Conservation (phyloP, 164 flowering plant species). For the Vitis vinifera region DNA sequence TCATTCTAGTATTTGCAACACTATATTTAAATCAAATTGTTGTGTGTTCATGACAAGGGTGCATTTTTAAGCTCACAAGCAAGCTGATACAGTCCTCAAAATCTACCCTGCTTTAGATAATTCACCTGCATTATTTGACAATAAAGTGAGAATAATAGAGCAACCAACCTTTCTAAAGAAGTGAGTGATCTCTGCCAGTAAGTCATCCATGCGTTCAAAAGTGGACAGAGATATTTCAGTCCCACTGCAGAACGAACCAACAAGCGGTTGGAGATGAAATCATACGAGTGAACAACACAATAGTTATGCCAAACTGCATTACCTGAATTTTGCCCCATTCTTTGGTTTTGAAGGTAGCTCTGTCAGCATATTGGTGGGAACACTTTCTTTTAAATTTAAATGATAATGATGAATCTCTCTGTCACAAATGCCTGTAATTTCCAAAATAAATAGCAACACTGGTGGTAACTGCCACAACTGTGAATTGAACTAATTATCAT, state of each 20-base stretch:
- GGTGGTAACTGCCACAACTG: background rate
- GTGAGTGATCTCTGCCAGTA: conserved; percentile 33
- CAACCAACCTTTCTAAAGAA: conserved; percentile 54
- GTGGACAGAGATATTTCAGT: conserved; percentile 57
- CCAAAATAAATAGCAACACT: background rate
- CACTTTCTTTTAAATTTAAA: conserved; percentile 46
- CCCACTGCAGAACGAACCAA: conserved; percentile 46
- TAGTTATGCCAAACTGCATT: conserved; percentile 11
- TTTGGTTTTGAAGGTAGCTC: conserved; percentile 55
- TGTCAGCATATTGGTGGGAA: conserved; percentile 41
- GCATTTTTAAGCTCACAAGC: background rate
- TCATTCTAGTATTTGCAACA: background rate
- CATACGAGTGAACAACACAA: background rate
- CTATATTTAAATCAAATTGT: no score
- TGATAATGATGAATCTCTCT: conserved; percentile 49
- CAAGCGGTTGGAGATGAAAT: conserved; percentile 2
- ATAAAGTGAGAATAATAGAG: background rate
- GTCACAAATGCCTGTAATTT: conserved; percentile 49
- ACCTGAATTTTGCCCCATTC: conserved; percentile 67
- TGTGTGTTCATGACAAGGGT: background rate
- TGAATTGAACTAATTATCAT: background rate
- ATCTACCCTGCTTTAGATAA: no score
- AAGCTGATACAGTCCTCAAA: background rate
- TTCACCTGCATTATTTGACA: background rate
- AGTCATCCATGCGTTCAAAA: conserved; percentile 29